A percentile compares a stretch with the other conserved stretches of the same genome.
These are phyloP conservation scores for Tephrocybe sp. DNA, from an alignment of 768 basidiomycete species.

Conservation along the genomic window DNA sequence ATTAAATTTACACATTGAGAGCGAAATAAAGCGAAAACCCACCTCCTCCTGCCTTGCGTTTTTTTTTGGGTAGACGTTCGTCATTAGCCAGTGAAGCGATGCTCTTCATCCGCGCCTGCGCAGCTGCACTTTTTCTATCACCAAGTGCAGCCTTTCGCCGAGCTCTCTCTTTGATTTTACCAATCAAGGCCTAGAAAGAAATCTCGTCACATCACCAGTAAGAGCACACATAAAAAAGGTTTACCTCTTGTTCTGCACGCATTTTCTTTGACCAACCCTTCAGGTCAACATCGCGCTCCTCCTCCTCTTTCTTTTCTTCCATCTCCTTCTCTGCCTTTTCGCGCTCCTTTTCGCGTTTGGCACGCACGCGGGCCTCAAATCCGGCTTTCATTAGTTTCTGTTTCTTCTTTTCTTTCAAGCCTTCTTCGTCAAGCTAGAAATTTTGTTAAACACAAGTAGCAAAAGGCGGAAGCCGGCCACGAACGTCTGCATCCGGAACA, in stretches of 20 bases:
- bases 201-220: neutral
- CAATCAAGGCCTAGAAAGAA: constrained; percentile 62
- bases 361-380: constrained; percentile 84
- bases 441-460: neutral
- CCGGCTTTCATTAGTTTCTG: constrained; percentile 93
- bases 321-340: constrained; percentile 73
- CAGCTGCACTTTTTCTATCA: constrained; percentile 92
- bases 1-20: constrained; percentile 7
- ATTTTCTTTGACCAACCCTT: constrained; percentile 71
- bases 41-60: constrained; percentile 82
- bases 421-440: constrained; percentile 79
- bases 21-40: constrained; percentile 19
- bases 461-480: constrained; percentile 16
- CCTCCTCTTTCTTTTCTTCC: constrained; percentile 72
- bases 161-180: constrained; percentile 80
- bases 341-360: constrained; percentile 82
- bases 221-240: neutral
- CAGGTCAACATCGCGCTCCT: constrained; percentile 71
- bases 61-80: constrained; percentile 78
- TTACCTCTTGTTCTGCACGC: constrained; percentile 78
- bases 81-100: constrained; percentile 92
- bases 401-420: constrained; percentile 90
- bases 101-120: constrained; percentile 94
- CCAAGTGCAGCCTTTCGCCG: constrained; percentile 76
- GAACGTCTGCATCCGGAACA: constrained; percentile 82